These are phyloP conservation scores for Cryptococcus depauperatus DNA, from an alignment of 1,284 basidiomycete species.

Conservation along the genomic window DNA sequence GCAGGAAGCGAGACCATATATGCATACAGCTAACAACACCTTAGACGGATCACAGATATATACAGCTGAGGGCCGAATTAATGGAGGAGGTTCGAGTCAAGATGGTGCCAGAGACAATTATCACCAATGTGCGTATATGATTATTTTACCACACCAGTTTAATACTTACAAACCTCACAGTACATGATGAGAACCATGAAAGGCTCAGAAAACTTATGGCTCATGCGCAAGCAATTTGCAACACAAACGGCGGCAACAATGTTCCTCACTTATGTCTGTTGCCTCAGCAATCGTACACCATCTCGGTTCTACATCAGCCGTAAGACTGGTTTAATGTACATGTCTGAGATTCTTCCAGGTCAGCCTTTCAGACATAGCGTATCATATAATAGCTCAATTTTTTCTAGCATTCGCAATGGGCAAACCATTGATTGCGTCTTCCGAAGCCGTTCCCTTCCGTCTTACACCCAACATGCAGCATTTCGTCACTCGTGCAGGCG, in stretches of 20 bases:
- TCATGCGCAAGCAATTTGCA: conserved; percentile 95
- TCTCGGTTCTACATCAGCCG: conserved; percentile 82
- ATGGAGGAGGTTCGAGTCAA: conserved; percentile 85
- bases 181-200: conserved; percentile 85
- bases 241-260: conserved; percentile 77
- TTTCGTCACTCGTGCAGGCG: conserved; percentile 81
- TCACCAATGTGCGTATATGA: conserved; percentile 65
- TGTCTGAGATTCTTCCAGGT: conserved; percentile 85
- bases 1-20: neutral
- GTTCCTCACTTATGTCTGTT: conserved; percentile 89
- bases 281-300: conserved; percentile 74
- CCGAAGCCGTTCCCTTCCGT: conserved; percentile 90
- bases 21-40: neutral
- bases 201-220: conserved; percentile 81
- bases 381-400: conserved; percentile 4
- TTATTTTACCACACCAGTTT: conserved; percentile 51
- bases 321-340: conserved; percentile 77
- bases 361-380: neutral
- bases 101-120: conserved; percentile 80
- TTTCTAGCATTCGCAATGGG: conserved; percentile 49
- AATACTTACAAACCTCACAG: conserved; percentile 50
- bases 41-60: conserved; percentile 25
- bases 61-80: conserved; percentile 62
- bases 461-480: conserved; percentile 94
- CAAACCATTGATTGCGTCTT: conserved; percentile 63